A percentile compares a stretch with the other conserved stretches of the same genome.
These are phyloP conservation scores for Baorangia bicolor DNA, from an alignment of 768 basidiomycete species.

Conservation along the genomic window DNA sequence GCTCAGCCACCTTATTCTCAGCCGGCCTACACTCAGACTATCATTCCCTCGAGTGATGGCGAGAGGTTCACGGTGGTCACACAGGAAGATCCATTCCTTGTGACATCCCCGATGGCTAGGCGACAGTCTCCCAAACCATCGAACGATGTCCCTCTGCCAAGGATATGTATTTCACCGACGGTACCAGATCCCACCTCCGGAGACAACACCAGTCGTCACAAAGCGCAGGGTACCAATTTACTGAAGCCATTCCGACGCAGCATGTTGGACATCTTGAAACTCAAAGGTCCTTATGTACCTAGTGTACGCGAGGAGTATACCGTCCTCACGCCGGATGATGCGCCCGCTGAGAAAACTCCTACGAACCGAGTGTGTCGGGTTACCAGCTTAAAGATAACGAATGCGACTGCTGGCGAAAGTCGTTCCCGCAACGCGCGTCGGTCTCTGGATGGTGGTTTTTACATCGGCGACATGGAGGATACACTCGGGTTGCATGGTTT, in stretches of 20 bases:
- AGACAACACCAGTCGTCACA: not conserved
- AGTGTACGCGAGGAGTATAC: not conserved
- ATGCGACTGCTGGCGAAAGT: not conserved
- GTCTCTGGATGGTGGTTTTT: slow-evolving; percentile 1
- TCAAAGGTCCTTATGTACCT: slow-evolving; percentile 3
- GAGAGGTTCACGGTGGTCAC: slow-evolving; percentile 24
- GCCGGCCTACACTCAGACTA: slow-evolving; percentile 8
- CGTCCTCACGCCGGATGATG: not conserved
- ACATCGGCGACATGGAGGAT: not conserved
- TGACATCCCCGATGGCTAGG: not conserved
- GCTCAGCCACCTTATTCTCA: slow-evolving; percentile 1
- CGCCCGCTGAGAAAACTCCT: not conserved
- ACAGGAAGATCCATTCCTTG: slow-evolving; percentile 25
- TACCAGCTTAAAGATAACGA: not conserved
- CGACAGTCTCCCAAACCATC: not conserved
- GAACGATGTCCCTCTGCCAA: not conserved
- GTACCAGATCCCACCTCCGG: not conserved
- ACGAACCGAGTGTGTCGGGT: not conserved
- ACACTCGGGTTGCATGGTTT: not conserved
- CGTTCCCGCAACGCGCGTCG: not conserved
- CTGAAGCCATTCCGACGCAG: slow-evolving; percentile 20
- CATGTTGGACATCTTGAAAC: slow-evolving; percentile 25
- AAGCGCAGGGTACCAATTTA: not conserved
- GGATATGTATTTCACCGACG: slow-evolving; percentile 1
- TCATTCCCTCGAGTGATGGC: slow-evolving; percentile 24